Evolutionary conservation across 164 flowering plant species (phyloP).

Genomic region (Aristolochia contorta): DNA sequence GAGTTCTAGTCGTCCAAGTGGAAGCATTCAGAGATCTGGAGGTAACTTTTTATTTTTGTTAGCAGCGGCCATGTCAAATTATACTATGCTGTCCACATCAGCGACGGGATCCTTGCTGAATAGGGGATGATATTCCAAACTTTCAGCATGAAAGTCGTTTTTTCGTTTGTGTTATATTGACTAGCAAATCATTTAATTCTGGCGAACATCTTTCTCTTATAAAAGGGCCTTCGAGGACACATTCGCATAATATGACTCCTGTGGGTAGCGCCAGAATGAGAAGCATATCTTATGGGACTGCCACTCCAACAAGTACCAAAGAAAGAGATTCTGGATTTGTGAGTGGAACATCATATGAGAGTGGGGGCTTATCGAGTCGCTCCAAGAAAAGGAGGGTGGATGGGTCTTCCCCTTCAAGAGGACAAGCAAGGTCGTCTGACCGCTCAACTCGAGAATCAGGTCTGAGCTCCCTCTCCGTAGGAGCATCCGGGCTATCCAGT

Average conservation of each 20-base stretch:
- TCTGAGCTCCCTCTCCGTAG: constrained; percentile 22
- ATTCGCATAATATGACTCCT: constrained; percentile 21
- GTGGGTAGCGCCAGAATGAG: constrained; percentile 17
- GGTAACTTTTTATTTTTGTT: background rate
- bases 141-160: too few relatives aligned
- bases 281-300: constrained; percentile 10
- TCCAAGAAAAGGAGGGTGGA: constrained; percentile 20
- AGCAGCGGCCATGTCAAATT: background rate
- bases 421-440: constrained; percentile 16
- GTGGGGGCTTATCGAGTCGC: constrained; percentile 21
- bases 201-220: background rate
- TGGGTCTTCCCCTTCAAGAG: constrained; percentile 1
- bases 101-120: background rate
- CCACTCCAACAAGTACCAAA: constrained; percentile 28
- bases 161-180: background rate
- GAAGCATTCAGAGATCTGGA: constrained; percentile 15
- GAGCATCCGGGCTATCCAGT: constrained; percentile 20
- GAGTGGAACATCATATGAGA: constrained; percentile 16
- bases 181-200: too few relatives aligned
- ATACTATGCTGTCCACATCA: constrained; percentile 3
- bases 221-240: constrained; percentile 5
- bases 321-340: constrained; percentile 17
- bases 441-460: constrained; percentile 31
- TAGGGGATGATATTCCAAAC: background rate
- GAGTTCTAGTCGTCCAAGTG: constrained; percentile 6